Evolutionary conservation across 2,329 filamentous ascomycete species (phyloP).

Genomic region (Neonectria faginata): DNA sequence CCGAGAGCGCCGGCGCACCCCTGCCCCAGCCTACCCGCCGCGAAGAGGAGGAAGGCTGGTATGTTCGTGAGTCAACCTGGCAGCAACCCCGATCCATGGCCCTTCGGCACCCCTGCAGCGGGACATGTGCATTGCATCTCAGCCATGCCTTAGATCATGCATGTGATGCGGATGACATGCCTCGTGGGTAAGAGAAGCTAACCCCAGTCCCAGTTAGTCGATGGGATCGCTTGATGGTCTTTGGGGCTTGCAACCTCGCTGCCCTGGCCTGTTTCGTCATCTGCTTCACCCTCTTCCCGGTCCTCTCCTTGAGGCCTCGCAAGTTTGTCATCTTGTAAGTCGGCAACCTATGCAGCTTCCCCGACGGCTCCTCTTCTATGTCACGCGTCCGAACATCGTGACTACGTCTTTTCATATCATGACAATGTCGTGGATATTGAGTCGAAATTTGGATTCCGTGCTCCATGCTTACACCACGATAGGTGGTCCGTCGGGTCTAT

Average conservation of each 20-base stretch:
- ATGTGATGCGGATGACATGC: slow-evolving; percentile 58
- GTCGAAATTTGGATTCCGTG: slow-evolving; percentile 30
- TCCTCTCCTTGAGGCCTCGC: slow-evolving; percentile 81
- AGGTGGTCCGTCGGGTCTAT: slow-evolving; percentile 96
- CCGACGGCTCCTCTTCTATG: slow-evolving; percentile 24
- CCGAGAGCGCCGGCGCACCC: slow-evolving; percentile 84
- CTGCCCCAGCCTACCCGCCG: slow-evolving; percentile 85
- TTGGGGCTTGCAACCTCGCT: slow-evolving; percentile 89
- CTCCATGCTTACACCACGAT: slow-evolving; percentile 46
- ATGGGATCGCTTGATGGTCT: slow-evolving; percentile 95
- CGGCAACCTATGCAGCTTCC: slow-evolving; percentile 30
- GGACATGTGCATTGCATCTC: slow-evolving; percentile 59
- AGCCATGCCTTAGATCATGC: slow-evolving; percentile 52
- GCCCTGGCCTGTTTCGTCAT: slow-evolving; percentile 93
- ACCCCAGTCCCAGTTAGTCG: slow-evolving; percentile 79
- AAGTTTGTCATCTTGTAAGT: slow-evolving; percentile 99
- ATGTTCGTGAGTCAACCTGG: slow-evolving; percentile 80
- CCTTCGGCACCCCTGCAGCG: slow-evolving; percentile 57
- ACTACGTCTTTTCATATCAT: slow-evolving; percentile 33
- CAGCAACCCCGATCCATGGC: slow-evolving; percentile 38
- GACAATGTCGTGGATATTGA: slow-evolving; percentile 29
- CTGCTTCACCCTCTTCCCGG: slow-evolving; percentile 89
- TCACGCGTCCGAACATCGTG: slow-evolving; percentile 35
- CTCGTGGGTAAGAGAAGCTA: slow-evolving; percentile 55
- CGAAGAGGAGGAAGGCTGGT: slow-evolving; percentile 96